phyloP scores from a whole-genome alignment of 192 early-diverging fungal genomes.

The Linnemannia zychae region DNA sequence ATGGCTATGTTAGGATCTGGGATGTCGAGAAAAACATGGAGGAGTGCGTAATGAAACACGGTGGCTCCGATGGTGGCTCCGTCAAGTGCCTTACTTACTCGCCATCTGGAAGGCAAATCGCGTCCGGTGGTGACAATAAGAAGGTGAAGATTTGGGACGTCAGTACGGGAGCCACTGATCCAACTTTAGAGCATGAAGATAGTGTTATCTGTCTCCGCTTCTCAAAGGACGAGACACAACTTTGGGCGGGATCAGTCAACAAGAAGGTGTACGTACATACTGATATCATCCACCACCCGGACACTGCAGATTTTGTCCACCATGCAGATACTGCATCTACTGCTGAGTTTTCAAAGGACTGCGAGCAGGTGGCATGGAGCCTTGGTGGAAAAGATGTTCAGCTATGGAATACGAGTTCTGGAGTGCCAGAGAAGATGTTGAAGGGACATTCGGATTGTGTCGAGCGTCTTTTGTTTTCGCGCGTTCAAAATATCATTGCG shows the following conservation, averaged over 20 bases:
- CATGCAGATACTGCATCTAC: not conserved
- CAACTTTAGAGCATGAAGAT: not conserved
- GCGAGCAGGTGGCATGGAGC: not conserved
- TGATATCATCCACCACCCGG: not conserved
- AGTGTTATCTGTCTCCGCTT: not conserved
- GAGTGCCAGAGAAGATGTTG: not conserved
- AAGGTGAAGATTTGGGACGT: not conserved
- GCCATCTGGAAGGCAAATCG: not conserved
- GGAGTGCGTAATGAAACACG: no score
- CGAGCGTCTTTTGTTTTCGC: not conserved
- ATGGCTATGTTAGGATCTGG: not conserved
- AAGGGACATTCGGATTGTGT: not conserved
- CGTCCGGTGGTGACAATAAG: not conserved
- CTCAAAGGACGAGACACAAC: not conserved
- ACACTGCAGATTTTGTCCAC: no score
- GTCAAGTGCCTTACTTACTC: not conserved
- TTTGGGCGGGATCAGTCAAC: not conserved
- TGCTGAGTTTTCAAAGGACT: not conserved
- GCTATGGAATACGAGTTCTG: not conserved
- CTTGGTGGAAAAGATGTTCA: not conserved
- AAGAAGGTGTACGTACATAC: not conserved
- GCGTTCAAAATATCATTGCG: not conserved
- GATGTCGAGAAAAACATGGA: not conserved
- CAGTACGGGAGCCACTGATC: not conserved
- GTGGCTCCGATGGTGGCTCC: no score